Percentiles rank a stretch among this genome's conserved stretches.
These are phyloP conservation scores for Dittrichia graveolens DNA, from an alignment of 129 eudicot species.

Conservation along the genomic window DNA sequence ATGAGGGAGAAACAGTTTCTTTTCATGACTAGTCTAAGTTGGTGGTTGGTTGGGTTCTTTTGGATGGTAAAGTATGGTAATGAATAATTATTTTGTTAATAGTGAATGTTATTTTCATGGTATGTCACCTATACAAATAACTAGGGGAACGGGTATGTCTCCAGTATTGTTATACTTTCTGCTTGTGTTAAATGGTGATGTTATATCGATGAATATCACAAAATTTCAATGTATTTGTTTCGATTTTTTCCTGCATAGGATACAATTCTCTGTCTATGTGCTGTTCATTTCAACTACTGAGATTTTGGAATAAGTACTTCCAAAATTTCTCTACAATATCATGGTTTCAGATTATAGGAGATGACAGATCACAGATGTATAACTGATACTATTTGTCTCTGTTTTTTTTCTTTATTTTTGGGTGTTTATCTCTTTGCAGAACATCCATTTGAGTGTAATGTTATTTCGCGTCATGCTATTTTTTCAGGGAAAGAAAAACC, in stretches of 20 bases:
- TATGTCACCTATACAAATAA: not conserved
- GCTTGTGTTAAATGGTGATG: conserved; percentile 16
- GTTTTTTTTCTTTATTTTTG: not conserved
- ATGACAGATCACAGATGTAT: too few relatives aligned
- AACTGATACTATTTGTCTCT: too few relatives aligned
- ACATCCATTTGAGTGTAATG: not conserved
- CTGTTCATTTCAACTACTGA: too few relatives aligned
- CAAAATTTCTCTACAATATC: not conserved
- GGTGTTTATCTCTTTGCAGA: not conserved
- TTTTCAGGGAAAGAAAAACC: not conserved
- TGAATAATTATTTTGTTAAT: not conserved
- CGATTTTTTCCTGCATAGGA: not conserved
- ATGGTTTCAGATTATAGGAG: not conserved
- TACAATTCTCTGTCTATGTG: too few relatives aligned
- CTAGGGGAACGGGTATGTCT: not conserved
- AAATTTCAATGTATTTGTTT: not conserved
- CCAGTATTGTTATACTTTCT: not conserved
- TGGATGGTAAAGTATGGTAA: not conserved
- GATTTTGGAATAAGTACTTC: too few relatives aligned
- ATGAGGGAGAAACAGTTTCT: too few relatives aligned
- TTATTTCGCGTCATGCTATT: not conserved
- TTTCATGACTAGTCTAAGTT: too few relatives aligned
- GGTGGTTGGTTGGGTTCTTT: not conserved
- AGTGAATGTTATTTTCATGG: not conserved
- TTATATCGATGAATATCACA: not conserved